These are phyloP conservation scores for Neurospora tetrasperma DNA, from an alignment of 495 filamentous ascomycete genomes.

Conservation along the genomic window DNA sequence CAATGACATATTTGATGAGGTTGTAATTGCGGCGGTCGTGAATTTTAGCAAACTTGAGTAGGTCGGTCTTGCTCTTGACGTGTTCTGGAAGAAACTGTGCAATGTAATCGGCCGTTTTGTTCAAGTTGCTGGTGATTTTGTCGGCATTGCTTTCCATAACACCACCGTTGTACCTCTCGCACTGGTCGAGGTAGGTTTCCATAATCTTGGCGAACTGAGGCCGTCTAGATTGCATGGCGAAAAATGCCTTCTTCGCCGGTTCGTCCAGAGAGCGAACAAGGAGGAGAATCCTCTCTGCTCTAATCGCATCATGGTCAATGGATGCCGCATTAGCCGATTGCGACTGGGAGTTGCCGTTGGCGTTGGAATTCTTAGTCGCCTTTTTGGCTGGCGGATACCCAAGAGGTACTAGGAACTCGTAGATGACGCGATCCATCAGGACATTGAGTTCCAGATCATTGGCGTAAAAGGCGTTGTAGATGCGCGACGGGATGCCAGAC, in stretches of 20 bases:
- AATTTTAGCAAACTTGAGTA: conserved; percentile 83
- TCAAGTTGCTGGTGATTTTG: conserved; percentile 56
- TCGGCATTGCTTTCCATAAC: conserved; percentile 64
- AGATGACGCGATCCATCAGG: conserved; percentile 74
- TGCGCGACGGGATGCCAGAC: conserved; percentile 70
- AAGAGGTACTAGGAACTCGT: conserved; percentile 75
- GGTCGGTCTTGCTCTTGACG: conserved; percentile 52
- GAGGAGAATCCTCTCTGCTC: conserved; percentile 75
- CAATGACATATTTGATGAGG: conserved; percentile 74
- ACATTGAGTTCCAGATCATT: conserved; percentile 83
- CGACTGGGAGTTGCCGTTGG: conserved; percentile 49
- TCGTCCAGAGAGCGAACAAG: conserved; percentile 68
- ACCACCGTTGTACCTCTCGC: conserved; percentile 81
- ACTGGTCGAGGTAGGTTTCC: conserved; percentile 61
- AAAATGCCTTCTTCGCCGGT: conserved; percentile 76
- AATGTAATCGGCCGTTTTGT: conserved; percentile 54
- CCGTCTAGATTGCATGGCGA: conserved; percentile 72
- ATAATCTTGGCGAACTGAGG: conserved; percentile 57
- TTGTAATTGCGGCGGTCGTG: conserved; percentile 89
- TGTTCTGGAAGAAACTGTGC: conserved; percentile 66
- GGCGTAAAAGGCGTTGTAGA: conserved; percentile 80
- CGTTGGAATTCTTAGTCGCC: conserved; percentile 33
- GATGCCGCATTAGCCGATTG: conserved; percentile 34
- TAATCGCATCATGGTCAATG: conserved; percentile 69
- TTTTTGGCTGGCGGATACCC: conserved; percentile 68